Percentiles rank a stretch among this genome's conserved stretches.
phyloP scores from a whole-genome alignment of 2,329 filamentous ascomycete genomes.

The Fusarium heterosporum region DNA sequence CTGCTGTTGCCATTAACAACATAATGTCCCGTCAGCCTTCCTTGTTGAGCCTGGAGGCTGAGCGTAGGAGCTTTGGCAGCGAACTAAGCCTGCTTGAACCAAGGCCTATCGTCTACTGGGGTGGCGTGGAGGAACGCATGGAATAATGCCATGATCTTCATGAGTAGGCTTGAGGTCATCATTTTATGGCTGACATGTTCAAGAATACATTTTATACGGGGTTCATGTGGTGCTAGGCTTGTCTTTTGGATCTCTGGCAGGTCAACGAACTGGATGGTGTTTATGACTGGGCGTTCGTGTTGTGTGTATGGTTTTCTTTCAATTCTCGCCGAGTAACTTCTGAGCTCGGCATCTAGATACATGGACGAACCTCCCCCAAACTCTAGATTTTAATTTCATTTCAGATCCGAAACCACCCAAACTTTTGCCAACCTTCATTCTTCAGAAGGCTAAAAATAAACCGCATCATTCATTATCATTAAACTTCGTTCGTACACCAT shows the following conservation, averaged over 20 bases:
- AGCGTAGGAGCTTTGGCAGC: slow-evolving; percentile 63
- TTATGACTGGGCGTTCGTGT: slow-evolving; percentile 31
- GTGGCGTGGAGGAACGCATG: slow-evolving; percentile 71
- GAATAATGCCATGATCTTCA: slow-evolving; percentile 45
- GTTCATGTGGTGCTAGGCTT: slow-evolving; percentile 30
- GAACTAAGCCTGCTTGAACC: slow-evolving; percentile 71
- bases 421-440: neutral
- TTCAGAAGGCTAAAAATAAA: slow-evolving; percentile 4
- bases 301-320: slow-evolving; percentile 14
- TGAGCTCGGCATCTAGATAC: slow-evolving; percentile 24
- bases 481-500: neutral
- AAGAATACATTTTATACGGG: slow-evolving; percentile 1
- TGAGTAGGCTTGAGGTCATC: slow-evolving; percentile 9
- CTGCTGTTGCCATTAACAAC: slow-evolving; percentile 66
- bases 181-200: slow-evolving; percentile 10
- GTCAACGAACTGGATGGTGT: slow-evolving; percentile 1
- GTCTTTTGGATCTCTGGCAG: slow-evolving; percentile 20
- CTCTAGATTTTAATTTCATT: slow-evolving; percentile 12
- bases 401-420: slow-evolving; percentile 3
- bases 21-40: slow-evolving; percentile 70
- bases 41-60: slow-evolving; percentile 68
- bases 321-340: slow-evolving; percentile 16
- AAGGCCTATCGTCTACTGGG: slow-evolving; percentile 72
- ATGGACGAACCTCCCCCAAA: slow-evolving; percentile 17
- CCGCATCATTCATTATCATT: slow-evolving; percentile 18